Evolutionary conservation across 148 eudicot species (phyloP), one percentile per base, ranked within the genome.

Genomic region (Chenopodium suecicum): DNA sequence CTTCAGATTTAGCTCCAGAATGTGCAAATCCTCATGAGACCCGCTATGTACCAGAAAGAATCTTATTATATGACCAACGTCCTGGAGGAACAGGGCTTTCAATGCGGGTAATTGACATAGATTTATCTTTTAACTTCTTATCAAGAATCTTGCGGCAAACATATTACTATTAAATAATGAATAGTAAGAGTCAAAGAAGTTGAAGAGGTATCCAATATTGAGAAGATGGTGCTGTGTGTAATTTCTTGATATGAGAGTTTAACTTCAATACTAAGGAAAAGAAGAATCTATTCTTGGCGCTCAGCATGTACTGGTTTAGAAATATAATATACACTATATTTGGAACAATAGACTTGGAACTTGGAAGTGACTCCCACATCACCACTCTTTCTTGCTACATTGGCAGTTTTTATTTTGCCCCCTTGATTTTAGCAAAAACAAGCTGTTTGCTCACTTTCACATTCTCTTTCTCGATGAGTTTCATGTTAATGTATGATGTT

Each of bases 11-110:
- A 88, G 97, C 93, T 83, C 85, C 99, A 70, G 98, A 96, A 86
- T 96, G 99, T 83, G 89, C 88, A 78, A 94, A 94, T 84, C 99
- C 99, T 74, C 87, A 92, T 84, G 99, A 96, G 66, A 83, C 83
- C 23, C 99, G 98, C 82, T 88, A 90, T 85, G 76, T 86, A 71
- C 95, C 95, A 47, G 98, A 91, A 85, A 92, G 98, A 84, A 88
- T 96, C 83, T 83, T 96, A 67, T 88, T 96, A 41, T 94, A 96
- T 82, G 99, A 96, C 87, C 92, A 86, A 77, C 95, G 85, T 84
- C 97, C 97, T 81, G 99, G 99, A 83, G 98, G 99, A 71, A 88
- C 94, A 69, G 98, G 99, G 82, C 89, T 94, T 80, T 92, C 98
- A 75, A 82, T 82, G 85, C 97, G 91, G 92, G 99, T 91, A 81